Conservation (phyloP, 805 yeast genomes). For the Myxozyma melibiosi region DNA sequence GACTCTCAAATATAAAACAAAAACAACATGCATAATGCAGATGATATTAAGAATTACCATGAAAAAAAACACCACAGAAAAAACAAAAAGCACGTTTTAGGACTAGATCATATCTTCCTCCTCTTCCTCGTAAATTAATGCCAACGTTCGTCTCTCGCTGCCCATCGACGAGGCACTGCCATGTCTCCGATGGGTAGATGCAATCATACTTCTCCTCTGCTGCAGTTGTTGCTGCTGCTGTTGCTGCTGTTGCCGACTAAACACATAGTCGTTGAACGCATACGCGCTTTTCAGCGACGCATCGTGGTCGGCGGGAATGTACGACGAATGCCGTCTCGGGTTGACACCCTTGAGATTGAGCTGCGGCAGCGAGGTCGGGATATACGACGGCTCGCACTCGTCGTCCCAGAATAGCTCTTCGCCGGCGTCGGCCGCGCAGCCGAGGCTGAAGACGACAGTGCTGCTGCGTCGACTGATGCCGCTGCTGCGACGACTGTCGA, state of each 20-base stretch:
- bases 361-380: neutral
- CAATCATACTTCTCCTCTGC: neutral
- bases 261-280: neutral
- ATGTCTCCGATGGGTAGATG: conserved; percentile 14
- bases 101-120: conserved; percentile 10
- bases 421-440: neutral
- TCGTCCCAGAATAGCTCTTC: conserved; percentile 15
- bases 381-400: conserved; percentile 1
- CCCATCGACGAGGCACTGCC: conserved; percentile 16
- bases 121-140: conserved; percentile 22
- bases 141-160: conserved; percentile 12
- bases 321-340: neutral
- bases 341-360: neutral
- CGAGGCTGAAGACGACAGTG: conserved; percentile 1
- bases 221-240: conserved; percentile 11
- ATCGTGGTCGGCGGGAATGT: neutral
- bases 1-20: too few relatives aligned
- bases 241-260: conserved; percentile 4
- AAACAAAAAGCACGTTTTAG: too few relatives aligned
- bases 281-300: neutral
- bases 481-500: neutral
- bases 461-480: conserved; percentile 6
- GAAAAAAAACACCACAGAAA: too few relatives aligned
- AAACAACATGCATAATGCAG: too few relatives aligned
- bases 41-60: too few relatives aligned